Evolutionary conservation across 1,284 basidiomycete species (phyloP), one percentile per base, ranked within the genome.

Genomic region (Trichosporon coremiiforme): DNA sequence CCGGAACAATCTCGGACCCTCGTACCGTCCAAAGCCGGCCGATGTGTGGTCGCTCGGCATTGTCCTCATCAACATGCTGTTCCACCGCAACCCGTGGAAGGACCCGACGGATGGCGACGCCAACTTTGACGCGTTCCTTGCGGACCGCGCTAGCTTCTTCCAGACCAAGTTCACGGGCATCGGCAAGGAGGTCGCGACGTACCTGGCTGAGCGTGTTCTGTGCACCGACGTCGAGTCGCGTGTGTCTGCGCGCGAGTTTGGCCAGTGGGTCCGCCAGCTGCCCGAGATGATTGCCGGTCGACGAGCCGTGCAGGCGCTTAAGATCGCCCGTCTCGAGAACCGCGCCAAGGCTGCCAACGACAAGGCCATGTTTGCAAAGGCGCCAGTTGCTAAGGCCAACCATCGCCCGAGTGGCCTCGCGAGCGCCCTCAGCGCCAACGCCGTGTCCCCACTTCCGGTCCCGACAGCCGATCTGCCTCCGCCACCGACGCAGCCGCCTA

Each of bases 11-110:
- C 87, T 96, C 75, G 91, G 92, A 35, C 93, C 94, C 71, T 92
- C 90, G 64, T 99, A 99, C 86, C 89, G 90, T 75, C 95, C 96
- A 68, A 91, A 91, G 76, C 93, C 94, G 73, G 96, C 97, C 71
- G 96, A 99, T 84, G 93, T 98, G 68, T 99, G 96, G 96, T 98
- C 95, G 33, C 88, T 99, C 74, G 97, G 96, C 70, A 96, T 99
- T 80, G 96, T 99, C 71, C 89, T 99, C 76, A 93, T 99, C 87
- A 99, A 99, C 84, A 93, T 99, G 90, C 87, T 99, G 81, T 99
- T 98, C 85, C 96, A 99, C 84, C 93, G 90, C 83, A 98, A 97
- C 84, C 96, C 96, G 20, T 99, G 97, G 94, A 92, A 92, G 65
- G 97, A 99, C 82, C 96, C 97, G 87, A 89, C 82, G 86, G 88